Conservation (phyloP, 176 grass and related monocot genomes). For the Dactylis glomerata region DNA sequence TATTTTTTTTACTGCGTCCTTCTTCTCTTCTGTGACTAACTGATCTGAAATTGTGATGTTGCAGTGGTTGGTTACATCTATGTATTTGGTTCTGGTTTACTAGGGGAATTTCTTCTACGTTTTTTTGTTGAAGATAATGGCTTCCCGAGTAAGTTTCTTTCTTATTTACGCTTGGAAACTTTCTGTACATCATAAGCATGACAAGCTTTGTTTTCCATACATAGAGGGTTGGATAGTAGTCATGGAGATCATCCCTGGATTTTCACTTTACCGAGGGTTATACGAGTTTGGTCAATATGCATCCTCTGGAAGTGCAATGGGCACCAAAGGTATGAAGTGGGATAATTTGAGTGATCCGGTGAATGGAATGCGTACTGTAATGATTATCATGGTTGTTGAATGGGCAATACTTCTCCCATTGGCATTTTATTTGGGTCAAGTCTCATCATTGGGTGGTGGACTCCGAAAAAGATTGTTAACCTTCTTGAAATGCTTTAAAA, state of each 20-base stretch:
- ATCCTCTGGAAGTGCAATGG: conserved; percentile 43
- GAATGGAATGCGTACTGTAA: conserved; percentile 61
- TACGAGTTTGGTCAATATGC: conserved; percentile 70
- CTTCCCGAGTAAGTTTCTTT: conserved; percentile 64
- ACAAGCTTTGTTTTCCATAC: conserved; percentile 6
- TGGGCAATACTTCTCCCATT: conserved; percentile 63
- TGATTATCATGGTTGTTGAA: conserved; percentile 83
- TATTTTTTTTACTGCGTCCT: too few species aligned
- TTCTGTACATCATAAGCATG: conserved; percentile 4
- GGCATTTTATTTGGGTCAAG: conserved; percentile 65
- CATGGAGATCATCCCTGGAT: conserved; percentile 84
- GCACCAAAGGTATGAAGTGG: conserved; percentile 70
- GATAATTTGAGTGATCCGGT: conserved; percentile 43
- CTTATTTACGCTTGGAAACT: not conserved
- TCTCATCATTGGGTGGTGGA: conserved; percentile 42
- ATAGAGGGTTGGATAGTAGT: conserved; percentile 69
- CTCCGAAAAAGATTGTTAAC: conserved; percentile 37
- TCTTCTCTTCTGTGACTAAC: not conserved
- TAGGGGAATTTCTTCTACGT: conserved; percentile 64
- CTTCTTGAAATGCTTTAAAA: conserved; percentile 55
- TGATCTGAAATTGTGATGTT: conserved; percentile 11
- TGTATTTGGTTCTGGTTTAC: conserved; percentile 77
- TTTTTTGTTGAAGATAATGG: conserved; percentile 59
- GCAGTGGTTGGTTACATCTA: conserved; percentile 91
- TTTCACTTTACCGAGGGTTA: conserved; percentile 75